Base-by-base conservation (phyloP, 345 rosid species). In the Moricandia arvensis region DNA sequence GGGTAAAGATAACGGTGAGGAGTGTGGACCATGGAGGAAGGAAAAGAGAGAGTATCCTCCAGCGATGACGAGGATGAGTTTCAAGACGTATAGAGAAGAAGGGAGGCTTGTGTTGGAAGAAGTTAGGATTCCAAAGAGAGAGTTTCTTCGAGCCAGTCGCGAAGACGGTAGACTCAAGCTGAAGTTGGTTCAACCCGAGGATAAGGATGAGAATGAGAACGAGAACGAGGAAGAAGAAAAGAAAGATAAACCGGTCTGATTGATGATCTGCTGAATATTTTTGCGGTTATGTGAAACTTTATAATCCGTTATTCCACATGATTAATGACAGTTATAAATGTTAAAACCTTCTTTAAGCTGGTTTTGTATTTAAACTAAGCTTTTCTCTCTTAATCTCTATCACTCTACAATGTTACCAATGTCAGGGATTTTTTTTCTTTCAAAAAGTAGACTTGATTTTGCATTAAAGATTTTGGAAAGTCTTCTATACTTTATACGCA, bases 61-160 rank as follows among this genome's bases (percentile, higher is more conserved):
- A 1, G 93, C 98, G 0, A 93, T 93, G 87, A 94, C 89, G 0
- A 72, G 86, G 87, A 88, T 90, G 80, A 83, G 84, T 75, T 89
- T 94, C 71, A 89, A 90, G 82, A 83, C 96, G 26, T 87, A 90
- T 65, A 75, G 96, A 76, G 80, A 89, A 12, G 90, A 90, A 49
- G 97, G 98, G 6, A 84, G 98, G 75, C 83, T 91, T 73, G 91
- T 94, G 30, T 87, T 91, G 38, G 90, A 86, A 79, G 90, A 90
- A 85, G 84, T 91, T 15, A 88, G 81, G 69, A 82, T 88, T 59
- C 96, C 97, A 1, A 84, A 82, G 61, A 87, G 87, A 77, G 96
- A 94, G 80, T 57, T 90, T 71, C 81, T 94, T 72, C 90, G 77
- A 55, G 95, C 97, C 3, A 82, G 83, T 10, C 89, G 98, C 59